These are phyloP conservation scores for Asparagopsis taxiformis DNA, from an alignment of 31 red algal species.

Conservation along the genomic window DNA sequence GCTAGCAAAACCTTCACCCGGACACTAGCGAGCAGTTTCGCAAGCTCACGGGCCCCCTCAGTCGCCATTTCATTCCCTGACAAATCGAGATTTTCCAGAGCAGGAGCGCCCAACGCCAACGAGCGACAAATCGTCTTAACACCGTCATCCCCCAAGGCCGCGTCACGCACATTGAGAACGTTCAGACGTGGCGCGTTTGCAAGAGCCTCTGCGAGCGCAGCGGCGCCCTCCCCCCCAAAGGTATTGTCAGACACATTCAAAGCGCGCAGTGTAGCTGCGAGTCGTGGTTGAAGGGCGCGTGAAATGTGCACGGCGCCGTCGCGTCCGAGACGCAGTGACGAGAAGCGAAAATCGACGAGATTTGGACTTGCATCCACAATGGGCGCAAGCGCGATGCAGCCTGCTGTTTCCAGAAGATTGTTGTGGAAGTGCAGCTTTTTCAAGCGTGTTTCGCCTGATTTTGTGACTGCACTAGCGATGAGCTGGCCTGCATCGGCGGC, in stretches of 20 bases:
- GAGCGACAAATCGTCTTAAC: constrained; percentile 47
- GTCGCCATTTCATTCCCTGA: constrained; percentile 77
- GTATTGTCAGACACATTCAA: constrained; percentile 91
- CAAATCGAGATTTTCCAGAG: constrained; percentile 57
- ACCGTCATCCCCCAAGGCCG: constrained; percentile 72
- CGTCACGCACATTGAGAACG: constrained; percentile 68
- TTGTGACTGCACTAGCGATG: constrained; percentile 41
- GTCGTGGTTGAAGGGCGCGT: constrained; percentile 36
- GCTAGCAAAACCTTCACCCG: constrained; percentile 39
- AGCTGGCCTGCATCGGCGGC: constrained; percentile 82
- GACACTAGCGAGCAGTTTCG: constrained; percentile 29
- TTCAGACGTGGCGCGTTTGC: constrained; percentile 47
- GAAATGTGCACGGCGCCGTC: constrained; percentile 70
- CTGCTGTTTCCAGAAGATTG: constrained; percentile 85
- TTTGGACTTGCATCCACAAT: constrained; percentile 69
- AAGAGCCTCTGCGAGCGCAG: constrained; percentile 61
- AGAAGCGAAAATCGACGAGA: constrained; percentile 76
- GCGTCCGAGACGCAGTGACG: constrained; percentile 70
- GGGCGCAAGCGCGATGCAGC: constrained; percentile 66
- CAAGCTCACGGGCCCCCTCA: constrained; percentile 48
- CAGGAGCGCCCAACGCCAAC: constrained; percentile 38
- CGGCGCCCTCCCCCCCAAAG: constrained; percentile 69
- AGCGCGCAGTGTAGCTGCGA: constrained; percentile 19
- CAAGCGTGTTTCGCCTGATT: constrained; percentile 30
- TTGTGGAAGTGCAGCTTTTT: constrained; percentile 86